Conservation (phyloP, 192 early-diverging fungal species). For the Phlyctochytrium planicorne region DNA sequence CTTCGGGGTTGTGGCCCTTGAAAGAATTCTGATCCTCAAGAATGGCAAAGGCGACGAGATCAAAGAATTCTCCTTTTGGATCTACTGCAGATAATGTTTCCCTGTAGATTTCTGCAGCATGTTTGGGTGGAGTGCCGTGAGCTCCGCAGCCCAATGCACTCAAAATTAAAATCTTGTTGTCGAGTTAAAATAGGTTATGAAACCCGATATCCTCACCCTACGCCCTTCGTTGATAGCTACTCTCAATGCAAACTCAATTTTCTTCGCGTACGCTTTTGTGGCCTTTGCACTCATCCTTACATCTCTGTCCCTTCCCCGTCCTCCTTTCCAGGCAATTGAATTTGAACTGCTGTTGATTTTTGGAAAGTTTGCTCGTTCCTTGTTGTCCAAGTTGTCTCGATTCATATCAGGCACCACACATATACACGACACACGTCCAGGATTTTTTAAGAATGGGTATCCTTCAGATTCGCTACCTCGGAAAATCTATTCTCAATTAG, state of each 20-base stretch:
- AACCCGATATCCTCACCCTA: neutral
- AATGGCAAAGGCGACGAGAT: slow-evolving; percentile 23
- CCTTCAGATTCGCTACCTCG: neutral
- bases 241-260: slow-evolving; percentile 19
- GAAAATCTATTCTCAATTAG: neutral
- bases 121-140: slow-evolving; percentile 21
- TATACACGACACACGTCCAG: slow-evolving; percentile 5
- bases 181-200: too few species aligned
- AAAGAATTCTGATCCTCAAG: slow-evolving; percentile 17
- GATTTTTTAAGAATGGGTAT: slow-evolving; percentile 1
- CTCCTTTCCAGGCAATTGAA: neutral
- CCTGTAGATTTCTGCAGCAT: slow-evolving; percentile 21
- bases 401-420: slow-evolving; percentile 6
- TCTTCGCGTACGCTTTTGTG: slow-evolving; percentile 13
- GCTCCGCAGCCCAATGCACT: slow-evolving; percentile 22
- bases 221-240: slow-evolving; percentile 14
- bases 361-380: neutral
- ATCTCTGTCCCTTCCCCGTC: slow-evolving; percentile 3
- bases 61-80: slow-evolving; percentile 21
- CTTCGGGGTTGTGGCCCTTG: slow-evolving; percentile 19
- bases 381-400: neutral
- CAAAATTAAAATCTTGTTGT: slow-evolving; percentile 7
- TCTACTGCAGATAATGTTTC: slow-evolving; percentile 1
- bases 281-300: slow-evolving; percentile 3
- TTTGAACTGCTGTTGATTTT: neutral